phyloP scores from a whole-genome alignment of 768 basidiomycete genomes.

The Amanita jacksonii region DNA sequence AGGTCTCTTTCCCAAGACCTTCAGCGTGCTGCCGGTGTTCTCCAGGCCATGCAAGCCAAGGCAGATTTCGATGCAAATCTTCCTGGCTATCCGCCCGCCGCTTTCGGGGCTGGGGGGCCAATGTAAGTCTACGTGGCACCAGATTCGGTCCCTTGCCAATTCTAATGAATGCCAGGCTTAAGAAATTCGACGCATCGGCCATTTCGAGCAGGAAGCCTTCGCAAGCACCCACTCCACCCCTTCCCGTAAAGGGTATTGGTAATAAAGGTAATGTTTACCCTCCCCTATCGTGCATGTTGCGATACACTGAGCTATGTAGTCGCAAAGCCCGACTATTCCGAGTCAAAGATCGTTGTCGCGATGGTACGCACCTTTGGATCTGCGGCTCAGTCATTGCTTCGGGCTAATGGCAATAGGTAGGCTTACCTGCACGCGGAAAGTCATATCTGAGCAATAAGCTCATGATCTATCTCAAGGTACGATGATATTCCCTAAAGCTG shows the following conservation, averaged over 20 bases:
- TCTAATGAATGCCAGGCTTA: constrained; percentile 40
- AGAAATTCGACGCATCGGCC: constrained; percentile 70
- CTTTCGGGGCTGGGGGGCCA: constrained; percentile 70
- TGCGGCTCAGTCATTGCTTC: too few relatives aligned
- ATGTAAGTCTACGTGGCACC: constrained; percentile 38
- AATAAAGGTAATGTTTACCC: constrained; percentile 54
- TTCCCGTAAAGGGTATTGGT: constrained; percentile 82
- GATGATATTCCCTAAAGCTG: constrained; percentile 18
- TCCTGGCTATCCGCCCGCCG: constrained; percentile 42
- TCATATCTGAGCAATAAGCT: constrained; percentile 98
- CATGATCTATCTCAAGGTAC: constrained; percentile 87
- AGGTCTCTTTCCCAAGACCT: constrained; percentile 36
- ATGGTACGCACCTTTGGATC: constrained; percentile 50
- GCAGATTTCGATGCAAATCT: constrained; percentile 23
- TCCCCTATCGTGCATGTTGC: not conserved
- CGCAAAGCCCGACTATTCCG: constrained; percentile 95
- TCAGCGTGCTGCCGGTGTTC: constrained; percentile 38
- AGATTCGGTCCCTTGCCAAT: not conserved
- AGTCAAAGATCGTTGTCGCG: constrained; percentile 96
- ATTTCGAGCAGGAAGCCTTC: constrained; percentile 63
- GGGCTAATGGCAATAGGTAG: constrained; percentile 62
- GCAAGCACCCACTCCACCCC: constrained; percentile 68
- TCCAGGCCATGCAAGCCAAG: constrained; percentile 40
- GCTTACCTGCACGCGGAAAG: constrained; percentile 95
- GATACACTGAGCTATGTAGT: constrained; percentile 33